Base-by-base conservation (phyloP, 371 early-diverging fungal species). In the Amoeboaphelidium protococcarum region DNA sequence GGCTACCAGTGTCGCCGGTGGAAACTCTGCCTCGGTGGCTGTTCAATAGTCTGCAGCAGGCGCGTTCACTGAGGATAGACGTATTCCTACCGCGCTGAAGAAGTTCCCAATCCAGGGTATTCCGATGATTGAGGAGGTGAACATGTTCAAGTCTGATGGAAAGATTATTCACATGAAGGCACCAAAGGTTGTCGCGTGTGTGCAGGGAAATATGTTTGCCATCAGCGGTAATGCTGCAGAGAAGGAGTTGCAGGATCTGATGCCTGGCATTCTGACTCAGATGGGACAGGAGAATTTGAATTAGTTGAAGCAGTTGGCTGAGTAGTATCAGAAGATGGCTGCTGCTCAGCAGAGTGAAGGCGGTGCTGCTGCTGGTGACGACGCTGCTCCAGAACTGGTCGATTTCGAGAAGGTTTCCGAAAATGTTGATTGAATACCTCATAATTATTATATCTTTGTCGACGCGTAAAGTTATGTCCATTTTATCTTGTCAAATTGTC, bases 141-240 rank as follows among this genome's bases (percentile, higher is more conserved):
- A 92, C 82, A 87, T 95, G 85, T 94, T 94, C 76, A 77, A 73
- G 68, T 76, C 75, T 49, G 82, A 88, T 57, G 89, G 89, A 57
- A 76, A 78, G 63, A 81, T 94, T 57, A 64, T 90, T 56, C 82
- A 91, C 77, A 90, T 95, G 63, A 63, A 58, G 58, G 65, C 68
- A 48, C 91, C 96, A 54, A 82, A 80, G 63, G 82, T 84, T 84
- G 65, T 56, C 65, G 82, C 85, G 54, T 74, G 85, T 54, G 57
- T 78, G 59, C 65, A 71, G 42, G 64, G 81, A 68, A 89, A 87
- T 80, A 86, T 85, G 59, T 85, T 80, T 58, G 79, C 80, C 52
- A 78, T 94, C 69, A 69, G 76, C 59, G 94, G 94, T 54, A 68
- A 70, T 51, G 73, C 74, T 48, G 67, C 78, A 59, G 77, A 75